These are phyloP conservation scores for Annulohypoxylon truncatum DNA, from an alignment of 2,329 filamentous ascomycete genomes.

Conservation along the genomic window DNA sequence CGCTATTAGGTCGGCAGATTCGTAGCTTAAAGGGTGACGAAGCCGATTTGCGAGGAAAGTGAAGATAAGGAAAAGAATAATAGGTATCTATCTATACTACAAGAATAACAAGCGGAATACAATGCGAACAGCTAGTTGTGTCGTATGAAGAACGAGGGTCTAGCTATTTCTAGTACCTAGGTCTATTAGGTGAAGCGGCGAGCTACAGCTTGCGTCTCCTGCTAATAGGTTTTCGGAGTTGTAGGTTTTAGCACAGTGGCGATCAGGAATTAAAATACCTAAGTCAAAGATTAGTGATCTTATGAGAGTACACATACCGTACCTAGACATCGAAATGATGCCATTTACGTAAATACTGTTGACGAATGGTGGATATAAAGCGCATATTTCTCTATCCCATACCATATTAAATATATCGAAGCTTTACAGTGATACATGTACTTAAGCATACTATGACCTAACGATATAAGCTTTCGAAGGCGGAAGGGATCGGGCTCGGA, in stretches of 20 bases:
- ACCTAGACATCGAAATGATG: background rate
- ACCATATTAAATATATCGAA: background rate
- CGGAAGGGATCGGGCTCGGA: slow-evolving; percentile 25
- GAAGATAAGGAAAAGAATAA: background rate
- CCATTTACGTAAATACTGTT: background rate
- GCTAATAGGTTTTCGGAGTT: background rate
- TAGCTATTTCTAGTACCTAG: background rate
- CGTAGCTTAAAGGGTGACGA: background rate
- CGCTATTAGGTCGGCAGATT: slow-evolving; percentile 8
- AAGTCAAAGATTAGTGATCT: background rate
- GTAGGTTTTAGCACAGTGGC: background rate
- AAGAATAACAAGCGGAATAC: background rate
- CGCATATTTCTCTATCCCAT: slow-evolving; percentile 25
- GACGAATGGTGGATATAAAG: background rate
- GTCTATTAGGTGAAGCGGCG: background rate
- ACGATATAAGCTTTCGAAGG: background rate
- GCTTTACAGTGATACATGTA: background rate
- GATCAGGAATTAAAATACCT: background rate
- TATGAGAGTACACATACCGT: background rate
- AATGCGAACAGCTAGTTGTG: background rate
- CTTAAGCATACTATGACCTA: background rate
- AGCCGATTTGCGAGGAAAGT: background rate
- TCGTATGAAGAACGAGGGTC: background rate
- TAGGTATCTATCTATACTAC: background rate
- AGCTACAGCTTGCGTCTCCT: background rate